These are phyloP conservation scores for Kandelia obovata DNA, from an alignment of 345 rosid genomes.

Conservation along the genomic window DNA sequence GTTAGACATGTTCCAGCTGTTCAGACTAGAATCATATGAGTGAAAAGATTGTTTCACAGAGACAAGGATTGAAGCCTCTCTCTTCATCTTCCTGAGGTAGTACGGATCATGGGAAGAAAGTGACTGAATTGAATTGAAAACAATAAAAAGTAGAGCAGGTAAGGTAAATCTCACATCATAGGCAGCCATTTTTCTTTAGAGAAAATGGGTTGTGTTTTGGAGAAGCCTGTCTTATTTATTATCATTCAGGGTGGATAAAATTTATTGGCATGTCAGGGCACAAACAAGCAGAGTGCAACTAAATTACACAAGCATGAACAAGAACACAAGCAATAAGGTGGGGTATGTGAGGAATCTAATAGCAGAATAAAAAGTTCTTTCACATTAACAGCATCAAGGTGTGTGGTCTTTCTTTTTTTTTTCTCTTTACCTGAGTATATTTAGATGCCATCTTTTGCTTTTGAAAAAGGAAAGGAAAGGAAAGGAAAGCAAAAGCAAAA, in stretches of 20 bases:
- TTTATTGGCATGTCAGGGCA: background rate
- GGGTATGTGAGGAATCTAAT: slow-evolving; percentile 10
- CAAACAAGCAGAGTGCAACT: background rate
- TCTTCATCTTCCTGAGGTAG: slow-evolving; percentile 25
- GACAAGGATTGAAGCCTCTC: slow-evolving; percentile 55
- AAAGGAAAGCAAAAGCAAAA: slow-evolving; percentile 24
- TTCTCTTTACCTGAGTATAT: slow-evolving; percentile 9
- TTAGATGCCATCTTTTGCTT: slow-evolving; percentile 42
- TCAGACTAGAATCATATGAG: slow-evolving; percentile 44
- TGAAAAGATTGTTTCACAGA: slow-evolving; percentile 46
- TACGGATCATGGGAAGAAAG: slow-evolving; percentile 27
- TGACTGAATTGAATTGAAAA: slow-evolving; percentile 22
- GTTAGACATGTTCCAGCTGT: slow-evolving; percentile 48
- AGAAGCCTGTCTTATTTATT: slow-evolving; percentile 15
- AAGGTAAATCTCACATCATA: slow-evolving; percentile 10
- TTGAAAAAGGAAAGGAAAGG: slow-evolving; percentile 22
- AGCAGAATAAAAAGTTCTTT: slow-evolving; percentile 19
- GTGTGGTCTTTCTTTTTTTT: slow-evolving; percentile 14
- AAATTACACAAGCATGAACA: background rate
- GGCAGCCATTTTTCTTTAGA: slow-evolving; percentile 20
- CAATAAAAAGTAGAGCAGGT: slow-evolving; percentile 26
- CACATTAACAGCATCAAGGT: slow-evolving; percentile 38
- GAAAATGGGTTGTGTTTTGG: slow-evolving; percentile 7
- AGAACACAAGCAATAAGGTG: background rate
- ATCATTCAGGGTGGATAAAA: slow-evolving; percentile 13